Percentiles rank a stretch among this genome's conserved stretches.
Conservation (phyloP, 2,329 filamentous ascomycete species). For the Endoconidiophora laricicola region DNA sequence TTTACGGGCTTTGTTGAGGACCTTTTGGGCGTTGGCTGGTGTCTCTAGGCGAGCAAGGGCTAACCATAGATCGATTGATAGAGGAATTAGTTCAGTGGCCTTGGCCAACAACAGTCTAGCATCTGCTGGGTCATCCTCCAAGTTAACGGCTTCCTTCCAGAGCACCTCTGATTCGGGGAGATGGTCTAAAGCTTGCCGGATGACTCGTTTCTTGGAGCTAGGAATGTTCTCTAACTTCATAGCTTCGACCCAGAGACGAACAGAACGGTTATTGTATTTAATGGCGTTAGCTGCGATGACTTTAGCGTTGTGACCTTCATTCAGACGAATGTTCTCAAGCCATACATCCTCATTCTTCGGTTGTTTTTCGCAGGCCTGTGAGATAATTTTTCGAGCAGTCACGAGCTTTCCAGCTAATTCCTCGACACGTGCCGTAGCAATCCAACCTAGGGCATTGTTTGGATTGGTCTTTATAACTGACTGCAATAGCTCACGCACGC, state of each 20-base stretch:
- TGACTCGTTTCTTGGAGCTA: slow-evolving; percentile 78
- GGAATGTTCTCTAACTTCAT: slow-evolving; percentile 78
- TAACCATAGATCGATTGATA: slow-evolving; percentile 89
- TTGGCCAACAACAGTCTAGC: slow-evolving; percentile 81
- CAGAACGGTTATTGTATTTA: slow-evolving; percentile 75
- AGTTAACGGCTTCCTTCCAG: slow-evolving; percentile 96
- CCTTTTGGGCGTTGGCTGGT: slow-evolving; percentile 81
- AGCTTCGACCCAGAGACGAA: slow-evolving; percentile 83
- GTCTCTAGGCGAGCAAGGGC: slow-evolving; percentile 79
- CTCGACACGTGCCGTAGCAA: slow-evolving; percentile 81
- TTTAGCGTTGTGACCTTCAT: slow-evolving; percentile 84
- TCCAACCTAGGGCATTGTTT: slow-evolving; percentile 87
- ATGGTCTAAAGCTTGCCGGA: slow-evolving; percentile 79
- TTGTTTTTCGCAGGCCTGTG: slow-evolving; percentile 74
- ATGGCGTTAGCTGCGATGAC: slow-evolving; percentile 89
- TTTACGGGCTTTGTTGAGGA: slow-evolving; percentile 88
- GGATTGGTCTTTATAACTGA: slow-evolving; percentile 96
- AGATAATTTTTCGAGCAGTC: slow-evolving; percentile 73
- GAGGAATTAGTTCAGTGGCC: slow-evolving; percentile 84
- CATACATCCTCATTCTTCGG: slow-evolving; percentile 90
- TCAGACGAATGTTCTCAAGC: slow-evolving; percentile 88
- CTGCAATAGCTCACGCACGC: slow-evolving; percentile 79
- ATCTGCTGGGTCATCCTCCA: slow-evolving; percentile 80
- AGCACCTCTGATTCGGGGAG: slow-evolving; percentile 86
- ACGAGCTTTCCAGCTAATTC: slow-evolving; percentile 85